phyloP scores from a whole-genome alignment of 1,284 basidiomycete species.

The Apiotrichum brassicae region DNA sequence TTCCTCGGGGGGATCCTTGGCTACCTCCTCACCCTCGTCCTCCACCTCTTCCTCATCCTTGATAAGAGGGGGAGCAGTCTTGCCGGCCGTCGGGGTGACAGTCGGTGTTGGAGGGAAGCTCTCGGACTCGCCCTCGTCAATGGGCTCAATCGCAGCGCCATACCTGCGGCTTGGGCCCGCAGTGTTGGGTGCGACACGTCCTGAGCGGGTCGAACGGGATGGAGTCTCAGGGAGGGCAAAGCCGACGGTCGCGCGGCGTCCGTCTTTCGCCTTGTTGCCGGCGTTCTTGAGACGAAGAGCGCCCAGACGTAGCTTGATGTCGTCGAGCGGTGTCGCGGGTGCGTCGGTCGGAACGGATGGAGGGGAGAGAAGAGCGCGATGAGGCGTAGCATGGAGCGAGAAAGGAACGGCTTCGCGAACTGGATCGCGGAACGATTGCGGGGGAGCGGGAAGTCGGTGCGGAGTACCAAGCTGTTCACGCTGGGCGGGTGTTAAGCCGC shows the following conservation, averaged over 20 bases:
- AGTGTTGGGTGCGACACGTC: not conserved
- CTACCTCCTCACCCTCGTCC: not conserved
- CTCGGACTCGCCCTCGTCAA: slow-evolving; percentile 12
- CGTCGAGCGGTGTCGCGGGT: slow-evolving; percentile 27
- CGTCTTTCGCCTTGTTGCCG: not conserved
- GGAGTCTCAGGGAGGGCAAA: slow-evolving; percentile 34
- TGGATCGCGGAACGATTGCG: slow-evolving; percentile 27
- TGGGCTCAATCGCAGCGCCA: not conserved
- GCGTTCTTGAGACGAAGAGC: slow-evolving; percentile 17
- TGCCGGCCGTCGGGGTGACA: not conserved
- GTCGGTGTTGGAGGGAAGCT: slow-evolving; percentile 3
- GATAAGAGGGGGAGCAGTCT: not conserved
- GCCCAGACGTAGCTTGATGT: slow-evolving; percentile 28
- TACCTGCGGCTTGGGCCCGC: not conserved
- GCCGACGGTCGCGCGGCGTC: slow-evolving; percentile 30
- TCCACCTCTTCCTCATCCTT: not conserved
- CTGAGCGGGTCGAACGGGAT: not conserved
- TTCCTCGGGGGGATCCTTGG: not conserved
- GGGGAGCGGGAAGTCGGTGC: slow-evolving; percentile 31
- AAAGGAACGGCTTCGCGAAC: slow-evolving; percentile 9
- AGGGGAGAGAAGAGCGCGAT: slow-evolving; percentile 22
- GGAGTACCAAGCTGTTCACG: slow-evolving; percentile 31
- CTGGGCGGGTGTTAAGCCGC: slow-evolving; percentile 4
- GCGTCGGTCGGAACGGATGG: not conserved
- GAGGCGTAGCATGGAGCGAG: slow-evolving; percentile 23